Evolutionary conservation across 2,329 filamentous ascomycete genomes (phyloP).

Genomic region (Chaetomium sp.): DNA sequence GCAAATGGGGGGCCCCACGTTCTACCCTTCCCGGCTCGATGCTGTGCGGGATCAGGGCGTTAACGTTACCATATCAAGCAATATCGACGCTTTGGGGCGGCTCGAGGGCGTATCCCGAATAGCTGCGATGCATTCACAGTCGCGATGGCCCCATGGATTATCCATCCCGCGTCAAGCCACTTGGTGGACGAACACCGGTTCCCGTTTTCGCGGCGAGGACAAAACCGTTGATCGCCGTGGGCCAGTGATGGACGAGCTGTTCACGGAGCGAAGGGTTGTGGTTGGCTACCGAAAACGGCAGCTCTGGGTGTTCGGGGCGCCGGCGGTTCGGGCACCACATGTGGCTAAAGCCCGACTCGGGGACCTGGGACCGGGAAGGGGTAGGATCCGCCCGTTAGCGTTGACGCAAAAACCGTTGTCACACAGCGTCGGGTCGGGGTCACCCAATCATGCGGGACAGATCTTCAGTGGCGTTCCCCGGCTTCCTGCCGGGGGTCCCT

Average conservation of each 20-base stretch:
- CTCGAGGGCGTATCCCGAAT: not conserved
- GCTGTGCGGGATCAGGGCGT: too few species aligned
- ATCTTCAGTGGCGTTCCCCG: conserved; percentile 25
- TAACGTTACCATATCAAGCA: too few species aligned
- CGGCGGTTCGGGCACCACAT: conserved; percentile 47
- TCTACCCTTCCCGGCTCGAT: too few species aligned
- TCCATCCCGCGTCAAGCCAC: too few species aligned
- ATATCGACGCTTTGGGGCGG: too few species aligned
- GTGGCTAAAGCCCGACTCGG: conserved; percentile 26
- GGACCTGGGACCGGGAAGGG: conserved; percentile 22
- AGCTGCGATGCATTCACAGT: not conserved
- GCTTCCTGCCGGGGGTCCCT: conserved; percentile 6
- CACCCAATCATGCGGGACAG: conserved; percentile 19
- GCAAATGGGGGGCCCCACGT: too few species aligned
- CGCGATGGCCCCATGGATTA: too few species aligned
- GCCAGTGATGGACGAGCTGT: too few species aligned
- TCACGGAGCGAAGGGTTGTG: not conserved
- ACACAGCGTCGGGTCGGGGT: conserved; percentile 23
- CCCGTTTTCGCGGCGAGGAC: too few species aligned
- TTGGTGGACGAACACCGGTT: too few species aligned
- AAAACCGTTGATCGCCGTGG: too few species aligned
- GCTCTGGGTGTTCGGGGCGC: conserved; percentile 3
- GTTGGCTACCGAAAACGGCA: not conserved
- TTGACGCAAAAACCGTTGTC: conserved; percentile 28
- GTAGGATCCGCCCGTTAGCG: conserved; percentile 24